Conservation (phyloP, 345 rosid species). For the sweet orange (Citrus sinensis) region DVS_A1.0 CM039167.1:9305001-9305500, state of each 20-base stretch:
- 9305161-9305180: constrained; percentile 17
- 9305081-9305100: constrained; percentile 35
- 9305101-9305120: constrained; percentile 27
- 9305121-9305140: background rate
- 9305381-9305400: constrained; percentile 81
- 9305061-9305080: constrained; percentile 28
- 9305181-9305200: constrained; percentile 18
- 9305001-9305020: constrained; percentile 40
- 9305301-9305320: constrained; percentile 45
- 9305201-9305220: constrained; percentile 30
- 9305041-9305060: constrained; percentile 24
- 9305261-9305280: constrained; percentile 21
- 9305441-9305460: constrained; percentile 79
- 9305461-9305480: constrained; percentile 66
- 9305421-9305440: constrained; percentile 73
- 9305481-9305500: constrained; percentile 36
- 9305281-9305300: constrained; percentile 7
- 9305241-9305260: constrained; percentile 24
- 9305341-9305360: constrained; percentile 76
- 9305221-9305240: constrained; percentile 25
- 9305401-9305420: constrained; percentile 84
- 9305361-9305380: constrained; percentile 69
- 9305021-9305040: constrained; percentile 20
- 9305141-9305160: constrained; percentile 20
- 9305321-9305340: constrained; percentile 79